Evolutionary conservation across 306 rosid species (phyloP).

Genomic region (Trifolium pratense): DNA sequence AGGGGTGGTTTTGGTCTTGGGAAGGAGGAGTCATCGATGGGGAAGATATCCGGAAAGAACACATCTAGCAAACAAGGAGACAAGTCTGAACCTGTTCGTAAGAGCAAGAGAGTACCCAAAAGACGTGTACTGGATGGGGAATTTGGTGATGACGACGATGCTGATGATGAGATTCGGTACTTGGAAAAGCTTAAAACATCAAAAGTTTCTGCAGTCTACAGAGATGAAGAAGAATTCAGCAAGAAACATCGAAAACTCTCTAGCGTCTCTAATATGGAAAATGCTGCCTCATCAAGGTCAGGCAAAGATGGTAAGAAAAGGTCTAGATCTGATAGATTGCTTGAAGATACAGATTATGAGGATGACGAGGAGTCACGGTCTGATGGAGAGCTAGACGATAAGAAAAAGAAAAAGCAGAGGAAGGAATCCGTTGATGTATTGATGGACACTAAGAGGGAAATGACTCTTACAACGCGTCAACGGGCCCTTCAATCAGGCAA

Average conservation of each 20-base stretch:
- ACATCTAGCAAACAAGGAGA: constrained; percentile 60
- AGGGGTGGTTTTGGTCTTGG: constrained; percentile 70
- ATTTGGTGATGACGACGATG: constrained; percentile 68
- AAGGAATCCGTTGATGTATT: constrained; percentile 77
- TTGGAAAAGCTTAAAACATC: constrained; percentile 88
- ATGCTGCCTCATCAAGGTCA: constrained; percentile 50
- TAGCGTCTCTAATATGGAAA: constrained; percentile 70
- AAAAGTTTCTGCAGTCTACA: constrained; percentile 61
- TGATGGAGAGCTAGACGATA: constrained; percentile 74
- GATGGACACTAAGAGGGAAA: constrained; percentile 75
- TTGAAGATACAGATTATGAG: constrained; percentile 55
- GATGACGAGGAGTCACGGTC: constrained; percentile 77
- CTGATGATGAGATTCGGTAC: constrained; percentile 87
- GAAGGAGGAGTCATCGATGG: constrained; percentile 67
- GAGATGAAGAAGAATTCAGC: constrained; percentile 78
- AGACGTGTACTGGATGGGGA: constrained; percentile 76
- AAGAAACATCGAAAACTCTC: constrained; percentile 83
- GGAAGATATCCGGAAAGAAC: constrained; percentile 62
- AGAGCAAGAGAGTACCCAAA: constrained; percentile 86
- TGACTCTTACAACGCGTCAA: constrained; percentile 83
- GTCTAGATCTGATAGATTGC: constrained; percentile 46
- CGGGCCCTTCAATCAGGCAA: constrained; percentile 90
- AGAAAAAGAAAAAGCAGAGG: constrained; percentile 76
- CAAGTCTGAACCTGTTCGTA: constrained; percentile 70
- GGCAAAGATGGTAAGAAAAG: constrained; percentile 48